Evolutionary conservation across 2,329 filamentous ascomycete species (phyloP).

Genomic region (Colletotrichum phormii): DNA sequence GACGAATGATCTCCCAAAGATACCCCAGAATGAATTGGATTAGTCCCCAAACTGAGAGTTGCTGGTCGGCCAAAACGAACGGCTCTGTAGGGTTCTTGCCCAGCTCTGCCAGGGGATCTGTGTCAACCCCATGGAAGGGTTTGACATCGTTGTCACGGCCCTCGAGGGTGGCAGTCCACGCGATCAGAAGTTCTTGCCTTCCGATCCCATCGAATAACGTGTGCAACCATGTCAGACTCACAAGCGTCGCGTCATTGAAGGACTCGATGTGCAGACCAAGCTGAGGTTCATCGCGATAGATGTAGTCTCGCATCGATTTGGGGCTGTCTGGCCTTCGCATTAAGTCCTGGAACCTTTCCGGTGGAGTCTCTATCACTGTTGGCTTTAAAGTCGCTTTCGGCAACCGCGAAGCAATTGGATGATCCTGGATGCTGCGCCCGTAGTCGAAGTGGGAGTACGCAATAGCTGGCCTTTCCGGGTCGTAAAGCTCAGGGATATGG

Average conservation of each 20-base stretch:
- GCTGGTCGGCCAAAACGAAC: background rate
- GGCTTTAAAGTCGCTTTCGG: conserved; percentile 5
- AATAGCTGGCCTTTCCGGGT: background rate
- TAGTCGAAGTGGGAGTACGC: background rate
- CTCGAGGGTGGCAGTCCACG: conserved; percentile 58
- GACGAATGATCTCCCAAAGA: background rate
- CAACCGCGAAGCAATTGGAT: background rate
- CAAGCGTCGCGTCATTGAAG: conserved; percentile 61
- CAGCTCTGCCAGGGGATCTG: conserved; percentile 48
- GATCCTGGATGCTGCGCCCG: background rate
- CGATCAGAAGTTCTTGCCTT: conserved; percentile 51
- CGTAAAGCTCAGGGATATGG: background rate
- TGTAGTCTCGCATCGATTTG: conserved; percentile 49
- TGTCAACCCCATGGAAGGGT: conserved; percentile 45
- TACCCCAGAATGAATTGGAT: background rate
- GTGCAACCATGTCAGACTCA: conserved; percentile 59
- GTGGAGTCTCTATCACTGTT: background rate
- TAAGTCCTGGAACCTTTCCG: conserved; percentile 31
- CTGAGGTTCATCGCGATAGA: conserved; percentile 56
- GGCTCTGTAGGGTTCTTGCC: background rate
- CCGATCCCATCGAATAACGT: conserved; percentile 59
- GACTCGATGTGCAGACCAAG: conserved; percentile 59
- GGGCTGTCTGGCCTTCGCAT: conserved; percentile 27
- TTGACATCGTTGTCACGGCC: conserved; percentile 54
- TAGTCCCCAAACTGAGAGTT: background rate